Evolutionary conservation across 352 stramenopile genomes (phyloP).

Genomic region (Globisporangium alternatum): DNA sequence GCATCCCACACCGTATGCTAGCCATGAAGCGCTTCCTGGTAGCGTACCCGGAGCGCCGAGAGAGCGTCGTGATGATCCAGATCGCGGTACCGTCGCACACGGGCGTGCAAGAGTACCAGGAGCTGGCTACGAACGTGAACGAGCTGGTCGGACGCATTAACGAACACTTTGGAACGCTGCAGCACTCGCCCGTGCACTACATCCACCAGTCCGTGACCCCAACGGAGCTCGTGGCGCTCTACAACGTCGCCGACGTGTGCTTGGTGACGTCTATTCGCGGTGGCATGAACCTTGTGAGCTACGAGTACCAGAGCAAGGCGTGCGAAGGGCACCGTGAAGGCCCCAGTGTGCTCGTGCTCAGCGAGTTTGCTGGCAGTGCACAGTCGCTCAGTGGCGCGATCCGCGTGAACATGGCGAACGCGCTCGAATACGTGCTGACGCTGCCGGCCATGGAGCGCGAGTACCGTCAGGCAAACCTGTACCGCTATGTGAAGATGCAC

Average conservation of each 20-base stretch:
- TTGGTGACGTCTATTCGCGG: slow-evolving; percentile 86
- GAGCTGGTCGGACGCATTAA: too few relatives aligned
- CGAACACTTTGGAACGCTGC: slow-evolving; percentile 80
- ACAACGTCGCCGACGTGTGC: slow-evolving; percentile 87
- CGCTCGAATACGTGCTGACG: slow-evolving; percentile 78
- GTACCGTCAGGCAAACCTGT: slow-evolving; percentile 86
- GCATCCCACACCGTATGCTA: too few relatives aligned
- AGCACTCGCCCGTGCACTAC: slow-evolving; percentile 90
- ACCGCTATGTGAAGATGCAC: slow-evolving; percentile 85
- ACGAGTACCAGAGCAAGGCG: slow-evolving; percentile 82
- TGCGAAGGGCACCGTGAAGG: slow-evolving; percentile 34
- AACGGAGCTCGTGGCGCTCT: slow-evolving; percentile 86
- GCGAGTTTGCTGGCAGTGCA: slow-evolving; percentile 86
- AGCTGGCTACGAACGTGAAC: too few relatives aligned
- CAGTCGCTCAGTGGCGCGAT: slow-evolving; percentile 87
- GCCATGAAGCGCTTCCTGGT: too few relatives aligned
- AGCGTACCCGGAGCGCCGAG: too few relatives aligned
- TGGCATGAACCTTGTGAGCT: slow-evolving; percentile 89
- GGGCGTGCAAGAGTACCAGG: too few relatives aligned
- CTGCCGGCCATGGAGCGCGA: slow-evolving; percentile 81
- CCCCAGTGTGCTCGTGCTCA: slow-evolving; percentile 82
- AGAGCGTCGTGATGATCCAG: too few relatives aligned
- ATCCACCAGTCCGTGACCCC: slow-evolving; percentile 79
- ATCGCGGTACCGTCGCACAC: too few relatives aligned
- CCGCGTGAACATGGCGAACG: slow-evolving; percentile 81